A percentile compares a stretch with the other conserved stretches of the same genome.
Evolutionary conservation across 176 grass and related monocot species (phyloP).

Genomic region (Poa pratensis): DNA sequence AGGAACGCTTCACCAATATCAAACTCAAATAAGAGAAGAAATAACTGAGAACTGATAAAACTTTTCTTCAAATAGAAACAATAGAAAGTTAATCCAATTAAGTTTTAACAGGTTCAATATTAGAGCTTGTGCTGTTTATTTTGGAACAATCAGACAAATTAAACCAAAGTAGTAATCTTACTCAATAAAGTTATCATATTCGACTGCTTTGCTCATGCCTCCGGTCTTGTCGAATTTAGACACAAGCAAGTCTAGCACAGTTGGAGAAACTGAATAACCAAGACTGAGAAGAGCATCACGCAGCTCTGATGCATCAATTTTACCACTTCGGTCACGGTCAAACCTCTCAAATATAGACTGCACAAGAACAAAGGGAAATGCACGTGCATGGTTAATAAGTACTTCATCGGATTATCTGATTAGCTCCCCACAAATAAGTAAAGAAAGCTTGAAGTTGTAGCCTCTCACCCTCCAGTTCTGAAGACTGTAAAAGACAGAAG

Average conservation of each 20-base stretch:
- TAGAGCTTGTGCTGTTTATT: background rate
- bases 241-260: constrained; percentile 85
- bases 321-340: constrained; percentile 92
- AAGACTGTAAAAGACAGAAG: constrained; percentile 88
- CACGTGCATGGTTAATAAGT: background rate
- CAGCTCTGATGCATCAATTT: constrained; percentile 82
- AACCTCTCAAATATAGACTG: constrained; percentile 96
- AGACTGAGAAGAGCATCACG: constrained; percentile 91
- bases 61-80: background rate
- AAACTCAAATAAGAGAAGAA: background rate
- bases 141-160: background rate
- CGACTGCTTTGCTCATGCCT: constrained; percentile 80
- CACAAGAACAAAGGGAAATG: constrained; percentile 25
- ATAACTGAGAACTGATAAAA: background rate
- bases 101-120: background rate
- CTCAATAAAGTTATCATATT: constrained; percentile 99
- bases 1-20: background rate
- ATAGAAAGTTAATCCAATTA: background rate
- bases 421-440: background rate
- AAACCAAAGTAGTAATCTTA: constrained; percentile 50
- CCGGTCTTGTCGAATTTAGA: constrained; percentile 95
- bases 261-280: constrained; percentile 87
- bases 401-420: background rate
- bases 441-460: background rate
- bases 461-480: constrained; percentile 89